Percentiles rank a stretch among this genome's conserved stretches.
phyloP scores from a whole-genome alignment of 2,329 filamentous ascomycete genomes.

The Exophiala viscosa region DNA sequence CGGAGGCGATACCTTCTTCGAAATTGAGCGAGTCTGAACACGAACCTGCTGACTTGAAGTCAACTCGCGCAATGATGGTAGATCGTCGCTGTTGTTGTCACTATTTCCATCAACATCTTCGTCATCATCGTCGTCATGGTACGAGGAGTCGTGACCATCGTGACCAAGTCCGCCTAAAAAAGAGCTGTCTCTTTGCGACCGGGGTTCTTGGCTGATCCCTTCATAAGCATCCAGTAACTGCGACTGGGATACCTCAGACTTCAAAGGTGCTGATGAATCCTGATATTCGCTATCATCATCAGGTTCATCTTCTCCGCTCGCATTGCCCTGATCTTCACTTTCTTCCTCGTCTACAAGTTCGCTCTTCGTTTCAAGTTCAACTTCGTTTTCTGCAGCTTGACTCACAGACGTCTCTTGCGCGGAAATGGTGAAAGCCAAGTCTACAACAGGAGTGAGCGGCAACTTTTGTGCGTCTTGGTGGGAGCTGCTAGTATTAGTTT shows the following conservation, averaged over 20 bases:
- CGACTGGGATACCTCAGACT: constrained; percentile 18
- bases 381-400: not conserved
- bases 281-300: constrained; percentile 4
- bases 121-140: constrained; percentile 17
- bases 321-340: not conserved
- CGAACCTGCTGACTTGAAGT: constrained; percentile 17
- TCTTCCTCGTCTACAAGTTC: not conserved
- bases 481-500: constrained; percentile 21
- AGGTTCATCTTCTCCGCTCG: not conserved
- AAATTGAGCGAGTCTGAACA: not conserved
- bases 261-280: not conserved
- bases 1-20: constrained; percentile 3
- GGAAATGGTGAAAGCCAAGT: constrained; percentile 14
- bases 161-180: constrained; percentile 23
- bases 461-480: constrained; percentile 28
- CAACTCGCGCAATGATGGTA: constrained; percentile 23
- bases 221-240: constrained; percentile 1
- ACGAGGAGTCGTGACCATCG: constrained; percentile 24
- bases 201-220: not conserved
- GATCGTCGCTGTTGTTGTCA: constrained; percentile 19
- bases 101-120: constrained; percentile 5
- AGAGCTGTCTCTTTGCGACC: constrained; percentile 7
- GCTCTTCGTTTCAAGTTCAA: not conserved
- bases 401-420: constrained; percentile 1
- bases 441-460: constrained; percentile 16